Evolutionary conservation across 2,329 filamentous ascomycete species (phyloP).

Genomic region (Fusarium globosum): DNA sequence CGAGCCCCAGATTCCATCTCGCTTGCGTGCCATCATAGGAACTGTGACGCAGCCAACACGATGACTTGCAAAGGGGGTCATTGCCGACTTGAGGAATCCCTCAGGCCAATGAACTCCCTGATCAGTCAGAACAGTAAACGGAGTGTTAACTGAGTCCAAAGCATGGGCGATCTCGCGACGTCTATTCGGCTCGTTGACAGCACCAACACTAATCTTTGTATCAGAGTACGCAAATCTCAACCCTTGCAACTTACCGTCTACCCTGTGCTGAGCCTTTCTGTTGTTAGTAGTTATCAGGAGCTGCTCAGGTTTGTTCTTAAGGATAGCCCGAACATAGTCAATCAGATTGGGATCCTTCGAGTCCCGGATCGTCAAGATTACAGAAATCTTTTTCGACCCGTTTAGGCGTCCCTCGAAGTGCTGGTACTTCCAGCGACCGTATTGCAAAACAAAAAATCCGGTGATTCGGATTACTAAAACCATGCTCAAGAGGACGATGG

Average conservation of each 20-base stretch:
- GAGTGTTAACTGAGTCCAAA: background rate
- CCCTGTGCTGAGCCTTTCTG: background rate
- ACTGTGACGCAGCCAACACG: conserved; percentile 23
- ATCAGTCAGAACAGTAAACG: conserved; percentile 23
- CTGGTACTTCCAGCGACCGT: background rate
- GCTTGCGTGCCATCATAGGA: conserved; percentile 3
- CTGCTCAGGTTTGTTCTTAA: conserved; percentile 3
- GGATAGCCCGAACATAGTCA: conserved; percentile 5
- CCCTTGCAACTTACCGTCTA: background rate
- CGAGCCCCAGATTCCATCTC: background rate
- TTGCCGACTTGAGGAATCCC: conserved; percentile 11
- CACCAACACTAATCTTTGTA: conserved; percentile 29
- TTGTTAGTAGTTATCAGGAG: conserved; percentile 16
- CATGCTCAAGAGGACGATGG: background rate
- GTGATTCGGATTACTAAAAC: background rate
- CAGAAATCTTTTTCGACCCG: background rate
- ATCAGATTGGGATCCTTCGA: background rate
- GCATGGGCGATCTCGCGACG: conserved; percentile 33
- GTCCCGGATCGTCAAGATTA: conserved; percentile 22
- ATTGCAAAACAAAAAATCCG: background rate
- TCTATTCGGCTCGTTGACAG: conserved; percentile 23
- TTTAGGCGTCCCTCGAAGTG: background rate
- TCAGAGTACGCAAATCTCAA: background rate
- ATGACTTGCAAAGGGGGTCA: conserved; percentile 10
- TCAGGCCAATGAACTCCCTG: conserved; percentile 28